Conservation (phyloP, 2,329 filamentous ascomycete genomes). For the Epichloe typhina region DNA sequence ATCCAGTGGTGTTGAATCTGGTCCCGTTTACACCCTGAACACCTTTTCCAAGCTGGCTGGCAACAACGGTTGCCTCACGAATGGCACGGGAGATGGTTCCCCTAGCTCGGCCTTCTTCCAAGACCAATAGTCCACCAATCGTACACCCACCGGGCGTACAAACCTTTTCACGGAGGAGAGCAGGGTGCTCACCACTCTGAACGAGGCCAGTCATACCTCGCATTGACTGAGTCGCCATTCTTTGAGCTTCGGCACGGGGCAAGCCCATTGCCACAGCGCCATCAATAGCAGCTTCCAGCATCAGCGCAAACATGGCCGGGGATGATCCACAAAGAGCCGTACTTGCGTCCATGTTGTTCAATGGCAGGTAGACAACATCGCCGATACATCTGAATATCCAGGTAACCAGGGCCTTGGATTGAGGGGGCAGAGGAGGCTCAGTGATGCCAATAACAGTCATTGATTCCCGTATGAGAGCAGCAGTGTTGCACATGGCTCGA, state of each 20-base stretch:
- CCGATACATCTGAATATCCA: slow-evolving; percentile 71
- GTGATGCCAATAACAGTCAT: slow-evolving; percentile 68
- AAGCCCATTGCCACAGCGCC: slow-evolving; percentile 70
- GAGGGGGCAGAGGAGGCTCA: slow-evolving; percentile 40
- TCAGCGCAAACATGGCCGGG: slow-evolving; percentile 62
- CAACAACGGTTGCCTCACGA: slow-evolving; percentile 56
- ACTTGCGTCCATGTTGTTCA: slow-evolving; percentile 55
- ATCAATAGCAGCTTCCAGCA: slow-evolving; percentile 64
- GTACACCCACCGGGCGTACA: slow-evolving; percentile 67
- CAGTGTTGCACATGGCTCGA: slow-evolving; percentile 76
- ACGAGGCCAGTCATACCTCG: slow-evolving; percentile 58
- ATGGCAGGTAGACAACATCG: slow-evolving; percentile 53
- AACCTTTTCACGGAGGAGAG: slow-evolving; percentile 62
- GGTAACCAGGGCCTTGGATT: slow-evolving; percentile 44
- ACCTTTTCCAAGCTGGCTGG: slow-evolving; percentile 42
- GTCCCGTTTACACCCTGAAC: slow-evolving; percentile 25
- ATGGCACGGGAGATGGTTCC: slow-evolving; percentile 55
- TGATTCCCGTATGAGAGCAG: slow-evolving; percentile 61
- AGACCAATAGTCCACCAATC: slow-evolving; percentile 56
- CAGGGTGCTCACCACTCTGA: slow-evolving; percentile 60
- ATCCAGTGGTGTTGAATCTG: slow-evolving; percentile 9
- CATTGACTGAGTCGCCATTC: slow-evolving; percentile 73
- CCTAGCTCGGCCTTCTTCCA: slow-evolving; percentile 61
- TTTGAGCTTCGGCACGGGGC: slow-evolving; percentile 56
- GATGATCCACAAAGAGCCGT: slow-evolving; percentile 65